Evolutionary conservation across 2,329 filamentous ascomycete species (phyloP).

Genomic region (Rhytidhysteron rufulum): DNA sequence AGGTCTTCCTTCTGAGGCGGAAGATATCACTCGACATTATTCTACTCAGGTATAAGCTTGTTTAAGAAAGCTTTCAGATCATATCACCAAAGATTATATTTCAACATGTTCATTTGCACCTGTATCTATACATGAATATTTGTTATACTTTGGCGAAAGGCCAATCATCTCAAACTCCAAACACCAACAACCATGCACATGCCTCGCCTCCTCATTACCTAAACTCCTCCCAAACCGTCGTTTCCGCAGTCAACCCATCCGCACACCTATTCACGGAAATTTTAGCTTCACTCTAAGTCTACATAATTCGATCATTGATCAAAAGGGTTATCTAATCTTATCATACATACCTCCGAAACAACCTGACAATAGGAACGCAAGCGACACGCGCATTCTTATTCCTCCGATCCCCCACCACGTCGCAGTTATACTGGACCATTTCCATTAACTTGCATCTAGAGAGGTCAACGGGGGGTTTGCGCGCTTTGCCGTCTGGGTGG

Average conservation of each 20-base stretch:
- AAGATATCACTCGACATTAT: too few species aligned
- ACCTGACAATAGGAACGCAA: conserved; percentile 55
- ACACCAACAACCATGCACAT: too few species aligned
- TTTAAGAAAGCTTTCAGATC: too few species aligned
- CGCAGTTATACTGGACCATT: conserved; percentile 61
- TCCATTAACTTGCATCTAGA: conserved; percentile 55
- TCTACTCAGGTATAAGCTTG: too few species aligned
- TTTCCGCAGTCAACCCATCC: conserved; percentile 57
- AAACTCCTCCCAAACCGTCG: conserved; percentile 56
- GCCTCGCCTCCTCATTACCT: conserved; percentile 30
- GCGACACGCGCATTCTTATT: conserved; percentile 41
- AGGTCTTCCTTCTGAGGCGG: too few species aligned
- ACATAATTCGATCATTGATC: neutral
- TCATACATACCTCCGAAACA: conserved; percentile 54
- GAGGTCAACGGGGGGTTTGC: conserved; percentile 53
- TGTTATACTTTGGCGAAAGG: too few species aligned
- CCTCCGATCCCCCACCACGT: conserved; percentile 42
- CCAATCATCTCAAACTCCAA: too few species aligned
- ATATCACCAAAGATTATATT: too few species aligned
- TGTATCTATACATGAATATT: too few species aligned
- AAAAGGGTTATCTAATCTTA: conserved; percentile 1
- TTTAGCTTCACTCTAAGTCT: too few species aligned
- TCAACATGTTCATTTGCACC: too few species aligned
- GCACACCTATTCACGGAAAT: conserved; percentile 48
- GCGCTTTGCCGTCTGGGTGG: conserved; percentile 48